Conservation (phyloP, 306 rosid genomes). For the Gillenia trifoliata region DNA sequence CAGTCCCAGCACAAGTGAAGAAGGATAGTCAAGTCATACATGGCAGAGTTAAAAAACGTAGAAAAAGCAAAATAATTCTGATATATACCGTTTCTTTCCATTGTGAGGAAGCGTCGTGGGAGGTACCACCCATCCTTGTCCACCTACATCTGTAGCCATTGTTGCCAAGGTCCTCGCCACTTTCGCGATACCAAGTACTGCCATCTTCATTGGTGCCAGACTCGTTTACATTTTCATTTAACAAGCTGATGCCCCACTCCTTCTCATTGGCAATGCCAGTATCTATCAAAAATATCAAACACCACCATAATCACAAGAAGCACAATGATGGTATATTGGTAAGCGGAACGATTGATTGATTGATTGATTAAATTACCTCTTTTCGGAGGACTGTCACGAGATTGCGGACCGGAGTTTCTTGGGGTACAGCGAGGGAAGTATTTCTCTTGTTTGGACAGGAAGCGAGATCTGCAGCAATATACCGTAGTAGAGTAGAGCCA, state of each 20-base stretch:
- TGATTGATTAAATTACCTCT: slow-evolving; percentile 48
- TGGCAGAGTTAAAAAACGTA: neutral
- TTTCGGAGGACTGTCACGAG: slow-evolving; percentile 93
- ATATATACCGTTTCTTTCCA: slow-evolving; percentile 87
- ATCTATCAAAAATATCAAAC: slow-evolving; percentile 30
- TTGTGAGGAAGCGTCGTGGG: slow-evolving; percentile 67
- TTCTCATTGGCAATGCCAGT: slow-evolving; percentile 95
- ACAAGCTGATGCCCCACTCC: slow-evolving; percentile 93
- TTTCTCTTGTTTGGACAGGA: slow-evolving; percentile 52
- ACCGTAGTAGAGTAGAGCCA: neutral
- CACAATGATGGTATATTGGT: neutral
- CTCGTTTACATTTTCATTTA: slow-evolving; percentile 66
- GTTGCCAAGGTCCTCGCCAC: slow-evolving; percentile 74
- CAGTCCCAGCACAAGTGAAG: too few species aligned
- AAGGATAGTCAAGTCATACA: neutral
- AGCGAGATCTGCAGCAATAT: slow-evolving; percentile 46
- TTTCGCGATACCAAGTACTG: slow-evolving; percentile 87
- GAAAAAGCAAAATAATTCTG: neutral
- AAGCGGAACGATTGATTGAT: neutral
- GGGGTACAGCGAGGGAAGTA: slow-evolving; percentile 71
- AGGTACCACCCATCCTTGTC: slow-evolving; percentile 96
- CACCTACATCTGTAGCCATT: slow-evolving; percentile 98
- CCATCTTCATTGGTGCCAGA: slow-evolving; percentile 96
- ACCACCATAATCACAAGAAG: neutral
- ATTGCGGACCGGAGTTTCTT: slow-evolving; percentile 74